Base-by-base conservation (phyloP, 2,329 filamentous ascomycete species). In the Xylariaceae sp. region DNA sequence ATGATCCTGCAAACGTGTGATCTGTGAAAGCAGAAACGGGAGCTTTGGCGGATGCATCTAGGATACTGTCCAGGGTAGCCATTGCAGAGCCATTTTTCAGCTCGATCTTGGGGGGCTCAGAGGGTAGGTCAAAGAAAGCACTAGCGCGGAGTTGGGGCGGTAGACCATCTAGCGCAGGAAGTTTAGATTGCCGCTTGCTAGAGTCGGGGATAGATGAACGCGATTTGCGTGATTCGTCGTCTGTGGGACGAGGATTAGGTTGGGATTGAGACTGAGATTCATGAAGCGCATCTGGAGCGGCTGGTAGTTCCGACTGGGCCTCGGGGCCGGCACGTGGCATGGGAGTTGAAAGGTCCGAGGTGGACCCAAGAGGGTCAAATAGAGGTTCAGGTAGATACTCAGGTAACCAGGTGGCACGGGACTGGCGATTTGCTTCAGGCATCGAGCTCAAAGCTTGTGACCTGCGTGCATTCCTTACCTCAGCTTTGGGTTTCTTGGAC, bases 21-120 rank as follows among this genome's bases (percentile, higher is more conserved):
- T 97, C 91, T 0, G 90, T 96, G 67, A 98, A 98, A 21, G 93
- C 93, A 63, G 82, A 91, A 26, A 96, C 92, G 1, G 95, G 95
- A 0, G 95, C 93, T 57, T 82, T 84, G 2, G 91, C 90, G 2
- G 93, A 95, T 7, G 93, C 95, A 69, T 96, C 89, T 16, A 99
- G 81, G 50, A 99, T 96, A 70, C 87, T 93, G 63, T 99, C 93
- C 7, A 99, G 82, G 0, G 93, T 96, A 42, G 85, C 88, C 70
- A 92, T 90, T 10, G 93, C 93, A 21, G 95, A 98, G 18, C 90
- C 89, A 55, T 90, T 87, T 71, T 87, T 87, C 52, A 87, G 70
- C 63, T 87, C 79, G 20, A 88, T 77, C 12, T 77, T 73, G 4
- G 80, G 75, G 2, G 73, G 70, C 2, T 75, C 69, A 2, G 83